phyloP scores from a whole-genome alignment of 2,329 filamentous ascomycete genomes.

The Aphanoascus verrucosus region DNA sequence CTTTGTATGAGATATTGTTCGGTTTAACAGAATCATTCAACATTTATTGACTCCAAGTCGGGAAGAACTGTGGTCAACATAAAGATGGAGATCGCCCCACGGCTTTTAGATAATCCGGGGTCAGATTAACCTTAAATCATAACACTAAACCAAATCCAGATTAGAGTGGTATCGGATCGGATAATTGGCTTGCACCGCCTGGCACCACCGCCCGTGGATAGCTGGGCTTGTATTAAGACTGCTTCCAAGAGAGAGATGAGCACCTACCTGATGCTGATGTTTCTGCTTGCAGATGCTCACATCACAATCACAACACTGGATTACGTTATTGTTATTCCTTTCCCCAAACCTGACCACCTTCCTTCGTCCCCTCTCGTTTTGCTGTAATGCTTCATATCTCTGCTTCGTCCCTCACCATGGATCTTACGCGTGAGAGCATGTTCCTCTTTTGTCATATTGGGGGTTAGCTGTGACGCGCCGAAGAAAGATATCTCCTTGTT shows the following conservation, averaged over 20 bases:
- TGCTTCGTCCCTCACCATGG: constrained; percentile 12
- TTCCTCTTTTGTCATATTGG: constrained; percentile 13
- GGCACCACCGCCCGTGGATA: neutral
- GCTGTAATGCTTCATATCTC: neutral
- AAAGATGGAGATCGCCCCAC: constrained; percentile 3
- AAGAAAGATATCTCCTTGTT: neutral
- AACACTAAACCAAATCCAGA: neutral
- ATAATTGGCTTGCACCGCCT: neutral
- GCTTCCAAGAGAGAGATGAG: neutral
- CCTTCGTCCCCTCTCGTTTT: neutral
- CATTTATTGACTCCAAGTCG: neutral
- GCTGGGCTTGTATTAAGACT: neutral
- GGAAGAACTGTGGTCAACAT: neutral
- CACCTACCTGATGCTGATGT: constrained; percentile 1
- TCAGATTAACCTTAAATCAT: neutral
- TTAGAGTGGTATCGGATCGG: neutral
- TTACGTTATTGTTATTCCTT: neutral
- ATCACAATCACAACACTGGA: neutral
- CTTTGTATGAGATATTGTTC: too few relatives aligned
- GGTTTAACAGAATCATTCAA: too few relatives aligned
- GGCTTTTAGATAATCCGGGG: constrained; percentile 8
- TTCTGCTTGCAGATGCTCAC: too few relatives aligned
- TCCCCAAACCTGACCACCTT: neutral
- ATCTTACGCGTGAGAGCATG: constrained; percentile 13
- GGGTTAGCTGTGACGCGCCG: constrained; percentile 10